Evolutionary conservation across 2,329 filamentous ascomycete genomes (phyloP), one percentile per base, ranked within the genome.

Genomic region (Hypoxylon sp.): DNA sequence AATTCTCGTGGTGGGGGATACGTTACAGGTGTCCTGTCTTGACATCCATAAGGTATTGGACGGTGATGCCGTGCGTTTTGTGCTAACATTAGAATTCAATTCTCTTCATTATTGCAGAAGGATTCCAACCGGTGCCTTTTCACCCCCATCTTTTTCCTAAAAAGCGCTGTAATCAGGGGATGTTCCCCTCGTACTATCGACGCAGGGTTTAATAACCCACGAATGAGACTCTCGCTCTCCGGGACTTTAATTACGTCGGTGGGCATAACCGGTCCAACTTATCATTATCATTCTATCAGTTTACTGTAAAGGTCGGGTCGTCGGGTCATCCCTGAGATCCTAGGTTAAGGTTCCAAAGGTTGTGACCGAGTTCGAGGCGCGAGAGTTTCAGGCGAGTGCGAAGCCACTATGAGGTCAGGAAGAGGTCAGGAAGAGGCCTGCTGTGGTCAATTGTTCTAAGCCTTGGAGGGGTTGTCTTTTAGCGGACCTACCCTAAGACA

Each of bases 41-140:
- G 41, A 53, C 55, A 56, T 39, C 37, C 37, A 41, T 41, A 16
- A 48, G 34, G 14, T 67, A 55, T 67, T 65, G 37, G 69, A 68
- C 70, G 70, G 67, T 72, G 69, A 69, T 58, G 64, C 70, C 70
- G 69, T 73, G 53, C 59, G 65, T 48, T 51, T 47, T 63, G 67
- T 71, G 65, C 72, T 74, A 73, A 68, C 71, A 74, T 74, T 74
- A 73, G 73, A 74, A 74, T 30, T 39, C 41, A 74, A 74, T 30
- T 39, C 41, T 47, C 51, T 21, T 11, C 47, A 41, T 61, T 55
- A 23, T 58, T 54, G 64, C 65, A 60, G 68, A 66, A 73, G 72
- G 72, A 74, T 74, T 70, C 55, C 37, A 48, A 50, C 62, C 67
- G 67, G 53, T 56, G 57, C 48, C 46, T 48, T 61, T 60, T 59